These are phyloP conservation scores for Hymenoscyphus linearis DNA, from an alignment of 2,329 filamentous ascomycete genomes.

Conservation along the genomic window DNA sequence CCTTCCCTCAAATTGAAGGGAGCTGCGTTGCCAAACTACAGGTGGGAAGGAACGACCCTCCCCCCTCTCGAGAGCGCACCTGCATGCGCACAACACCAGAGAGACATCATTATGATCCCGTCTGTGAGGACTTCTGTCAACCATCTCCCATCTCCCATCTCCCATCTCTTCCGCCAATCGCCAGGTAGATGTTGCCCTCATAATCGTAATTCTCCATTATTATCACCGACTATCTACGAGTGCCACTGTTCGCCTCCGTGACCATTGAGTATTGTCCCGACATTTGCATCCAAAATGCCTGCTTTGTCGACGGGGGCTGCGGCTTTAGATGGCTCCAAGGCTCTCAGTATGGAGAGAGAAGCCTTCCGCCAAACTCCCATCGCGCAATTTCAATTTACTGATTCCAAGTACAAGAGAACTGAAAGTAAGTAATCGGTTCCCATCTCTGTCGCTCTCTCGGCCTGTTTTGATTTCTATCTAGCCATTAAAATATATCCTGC, in stretches of 20 bases:
- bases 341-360: background rate
- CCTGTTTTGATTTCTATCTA: background rate
- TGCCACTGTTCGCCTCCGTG: background rate
- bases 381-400: background rate
- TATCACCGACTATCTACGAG: background rate
- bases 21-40: too few relatives aligned
- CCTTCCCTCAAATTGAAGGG: too few relatives aligned
- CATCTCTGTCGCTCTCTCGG: too few relatives aligned
- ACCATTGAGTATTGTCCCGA: background rate
- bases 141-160: too few relatives aligned
- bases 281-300: background rate
- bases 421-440: background rate
- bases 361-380: background rate
- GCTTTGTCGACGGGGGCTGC: background rate
- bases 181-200: background rate
- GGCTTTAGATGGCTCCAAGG: background rate
- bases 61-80: too few relatives aligned
- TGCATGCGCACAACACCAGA: too few relatives aligned
- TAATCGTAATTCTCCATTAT: background rate
- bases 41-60: too few relatives aligned
- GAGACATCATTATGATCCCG: too few relatives aligned
- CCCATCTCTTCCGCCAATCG: background rate
- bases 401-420: background rate
- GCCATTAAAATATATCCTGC: background rate
- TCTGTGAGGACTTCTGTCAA: too few relatives aligned